A percentile compares a stretch with the other conserved stretches of the same genome.
phyloP scores from a whole-genome alignment of 2,329 filamentous ascomycete genomes.

The Akanthomyces dipterigenus region DNA sequence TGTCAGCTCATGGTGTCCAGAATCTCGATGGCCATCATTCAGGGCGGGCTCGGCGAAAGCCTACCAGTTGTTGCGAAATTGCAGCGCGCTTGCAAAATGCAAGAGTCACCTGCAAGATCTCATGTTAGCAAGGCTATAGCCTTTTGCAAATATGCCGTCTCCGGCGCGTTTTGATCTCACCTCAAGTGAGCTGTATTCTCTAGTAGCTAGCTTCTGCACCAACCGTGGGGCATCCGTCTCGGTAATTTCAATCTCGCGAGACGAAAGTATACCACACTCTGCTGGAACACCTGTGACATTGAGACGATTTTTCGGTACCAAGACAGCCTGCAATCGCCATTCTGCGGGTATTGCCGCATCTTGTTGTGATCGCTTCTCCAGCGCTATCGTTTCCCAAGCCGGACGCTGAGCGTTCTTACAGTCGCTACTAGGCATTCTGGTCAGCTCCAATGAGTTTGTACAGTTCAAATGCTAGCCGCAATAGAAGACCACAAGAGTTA shows the following conservation, averaged over 20 bases:
- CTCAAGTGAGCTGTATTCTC: neutral
- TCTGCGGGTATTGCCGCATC: neutral
- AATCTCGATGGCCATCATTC: neutral
- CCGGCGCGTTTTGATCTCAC: neutral
- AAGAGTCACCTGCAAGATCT: neutral
- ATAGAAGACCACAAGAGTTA: too few relatives aligned
- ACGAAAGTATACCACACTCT: neutral
- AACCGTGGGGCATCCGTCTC: neutral
- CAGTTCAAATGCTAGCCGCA: too few relatives aligned
- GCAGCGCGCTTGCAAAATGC: neutral
- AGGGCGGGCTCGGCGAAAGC: neutral
- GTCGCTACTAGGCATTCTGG: neutral
- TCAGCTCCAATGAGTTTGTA: neutral
- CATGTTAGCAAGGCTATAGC: neutral
- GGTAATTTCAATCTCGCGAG: neutral
- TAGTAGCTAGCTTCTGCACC: neutral
- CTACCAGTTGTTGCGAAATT: neutral
- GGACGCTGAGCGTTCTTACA: neutral
- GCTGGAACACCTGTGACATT: neutral
- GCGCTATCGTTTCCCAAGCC: neutral
- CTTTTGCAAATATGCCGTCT: too few relatives aligned
- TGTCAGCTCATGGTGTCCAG: neutral
- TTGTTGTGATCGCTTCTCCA: neutral
- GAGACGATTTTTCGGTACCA: neutral
- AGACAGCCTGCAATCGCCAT: neutral